phyloP scores from a whole-genome alignment of 2,329 filamentous ascomycete species.

The Aspergillus brunneoviolaceus region DNA sequence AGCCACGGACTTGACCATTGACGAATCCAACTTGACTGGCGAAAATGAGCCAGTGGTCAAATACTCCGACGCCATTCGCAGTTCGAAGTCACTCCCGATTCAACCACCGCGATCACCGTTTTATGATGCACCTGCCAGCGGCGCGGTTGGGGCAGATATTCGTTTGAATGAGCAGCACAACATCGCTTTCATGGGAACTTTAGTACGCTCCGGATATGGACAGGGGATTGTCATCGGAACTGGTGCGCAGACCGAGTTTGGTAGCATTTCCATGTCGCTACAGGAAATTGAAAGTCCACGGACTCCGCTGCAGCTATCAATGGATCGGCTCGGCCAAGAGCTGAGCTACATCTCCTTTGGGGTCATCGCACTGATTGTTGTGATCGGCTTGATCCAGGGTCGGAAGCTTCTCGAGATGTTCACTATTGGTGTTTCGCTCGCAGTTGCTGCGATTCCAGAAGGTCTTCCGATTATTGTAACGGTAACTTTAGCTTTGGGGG shows the following conservation, averaged over 20 bases:
- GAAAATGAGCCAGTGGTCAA: constrained; percentile 93
- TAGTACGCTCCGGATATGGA: constrained; percentile 91
- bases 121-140: constrained; percentile 59
- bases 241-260: constrained; percentile 90
- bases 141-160: constrained; percentile 63
- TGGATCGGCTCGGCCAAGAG: constrained; percentile 96
- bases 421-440: constrained; percentile 93
- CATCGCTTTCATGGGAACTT: constrained; percentile 96
- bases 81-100: constrained; percentile 30
- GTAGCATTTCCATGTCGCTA: constrained; percentile 89
- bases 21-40: constrained; percentile 94
- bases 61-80: constrained; percentile 60
- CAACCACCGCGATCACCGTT: constrained; percentile 54
- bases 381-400: constrained; percentile 87
- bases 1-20: constrained; percentile 85
- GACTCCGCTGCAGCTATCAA: constrained; percentile 89
- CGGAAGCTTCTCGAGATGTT: constrained; percentile 92
- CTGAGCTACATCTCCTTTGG: constrained; percentile 95
- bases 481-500: constrained; percentile 89
- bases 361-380: constrained; percentile 87
- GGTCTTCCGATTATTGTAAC: constrained; percentile 97
- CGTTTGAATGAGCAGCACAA: constrained; percentile 76
- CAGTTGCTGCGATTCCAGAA: constrained; percentile 93
- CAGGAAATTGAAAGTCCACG: constrained; percentile 93
- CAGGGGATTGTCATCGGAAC: constrained; percentile 98